These are phyloP conservation scores for Pythium biforme DNA, from an alignment of 352 stramenopile genomes.

Conservation along the genomic window DNA sequence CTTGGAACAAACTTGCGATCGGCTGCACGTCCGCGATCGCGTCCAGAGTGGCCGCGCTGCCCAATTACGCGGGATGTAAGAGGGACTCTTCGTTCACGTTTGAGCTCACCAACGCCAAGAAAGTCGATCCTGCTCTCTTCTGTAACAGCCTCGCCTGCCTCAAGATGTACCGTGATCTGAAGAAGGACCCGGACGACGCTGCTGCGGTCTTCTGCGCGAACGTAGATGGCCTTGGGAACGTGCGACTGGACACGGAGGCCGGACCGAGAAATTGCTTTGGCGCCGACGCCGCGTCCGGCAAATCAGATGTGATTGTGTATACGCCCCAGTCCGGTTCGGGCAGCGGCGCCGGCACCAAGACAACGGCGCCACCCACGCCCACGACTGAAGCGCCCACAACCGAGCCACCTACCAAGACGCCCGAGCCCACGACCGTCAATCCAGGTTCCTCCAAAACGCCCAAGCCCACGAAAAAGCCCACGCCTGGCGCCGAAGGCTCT, in stretches of 20 bases:
- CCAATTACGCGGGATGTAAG: neutral
- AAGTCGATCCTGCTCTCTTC: neutral
- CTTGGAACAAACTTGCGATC: neutral
- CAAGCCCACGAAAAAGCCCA: neutral
- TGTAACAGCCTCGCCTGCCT: constrained; percentile 5
- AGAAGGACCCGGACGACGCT: neutral
- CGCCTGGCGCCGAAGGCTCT: neutral
- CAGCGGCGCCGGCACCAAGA: constrained; percentile 3
- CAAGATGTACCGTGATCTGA: constrained; percentile 5
- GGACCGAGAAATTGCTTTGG: constrained; percentile 1
- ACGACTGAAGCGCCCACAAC: neutral
- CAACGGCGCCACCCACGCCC: neutral
- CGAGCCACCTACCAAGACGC: neutral
- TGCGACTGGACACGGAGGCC: neutral
- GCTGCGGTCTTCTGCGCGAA: neutral
- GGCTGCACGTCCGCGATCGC: neutral
- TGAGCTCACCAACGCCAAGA: constrained; percentile 4
- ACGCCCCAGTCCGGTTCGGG: neutral
- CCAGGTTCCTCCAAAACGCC: neutral
- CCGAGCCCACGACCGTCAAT: neutral
- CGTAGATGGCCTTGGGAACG: neutral
- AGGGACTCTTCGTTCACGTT: neutral
- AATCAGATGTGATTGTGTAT: neutral
- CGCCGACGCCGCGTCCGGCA: neutral
- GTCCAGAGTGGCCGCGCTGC: neutral